Percentiles rank a stretch among this genome's conserved stretches.
Conservation (phyloP, 805 yeast genomes). For the Wickerhamia fluorescens region DNA sequence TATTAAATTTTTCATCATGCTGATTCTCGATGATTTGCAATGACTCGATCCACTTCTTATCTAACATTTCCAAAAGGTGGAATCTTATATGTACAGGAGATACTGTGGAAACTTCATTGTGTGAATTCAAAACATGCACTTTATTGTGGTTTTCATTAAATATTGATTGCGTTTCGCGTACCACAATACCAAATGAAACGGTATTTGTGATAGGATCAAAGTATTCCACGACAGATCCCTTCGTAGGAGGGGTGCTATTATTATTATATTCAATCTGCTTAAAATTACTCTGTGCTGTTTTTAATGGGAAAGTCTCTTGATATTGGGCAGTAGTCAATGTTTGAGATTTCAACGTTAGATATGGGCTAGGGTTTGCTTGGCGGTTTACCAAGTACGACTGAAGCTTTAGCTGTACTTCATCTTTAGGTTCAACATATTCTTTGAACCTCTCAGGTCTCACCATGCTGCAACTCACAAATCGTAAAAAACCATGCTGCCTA, state of each 20-base stretch:
- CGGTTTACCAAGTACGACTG: too few relatives aligned
- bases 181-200: constrained; percentile 30
- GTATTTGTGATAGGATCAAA: constrained; percentile 9
- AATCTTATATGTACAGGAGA: constrained; percentile 23
- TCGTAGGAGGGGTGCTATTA: constrained; percentile 11
- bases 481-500: too few relatives aligned
- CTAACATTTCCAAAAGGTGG: constrained; percentile 20
- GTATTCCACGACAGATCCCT: constrained; percentile 37
- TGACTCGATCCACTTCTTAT: constrained; percentile 12
- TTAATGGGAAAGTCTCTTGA: constrained; percentile 4
- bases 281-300: not conserved
- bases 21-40: constrained; percentile 15
- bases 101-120: constrained; percentile 23
- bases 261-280: constrained; percentile 11
- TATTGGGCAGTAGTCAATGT: constrained; percentile 5
- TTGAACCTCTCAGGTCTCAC: too few relatives aligned
- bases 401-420: too few relatives aligned
- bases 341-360: not conserved
- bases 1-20: constrained; percentile 11
- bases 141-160: constrained; percentile 29
- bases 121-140: constrained; percentile 22
- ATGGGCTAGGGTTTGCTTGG: too few relatives aligned
- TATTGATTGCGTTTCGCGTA: constrained; percentile 20
- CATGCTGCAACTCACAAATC: too few relatives aligned
- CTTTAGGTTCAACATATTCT: too few relatives aligned